These are phyloP conservation scores for Sporothrix brunneoviolacea DNA, from an alignment of 2,329 filamentous ascomycete genomes.

Conservation along the genomic window DNA sequence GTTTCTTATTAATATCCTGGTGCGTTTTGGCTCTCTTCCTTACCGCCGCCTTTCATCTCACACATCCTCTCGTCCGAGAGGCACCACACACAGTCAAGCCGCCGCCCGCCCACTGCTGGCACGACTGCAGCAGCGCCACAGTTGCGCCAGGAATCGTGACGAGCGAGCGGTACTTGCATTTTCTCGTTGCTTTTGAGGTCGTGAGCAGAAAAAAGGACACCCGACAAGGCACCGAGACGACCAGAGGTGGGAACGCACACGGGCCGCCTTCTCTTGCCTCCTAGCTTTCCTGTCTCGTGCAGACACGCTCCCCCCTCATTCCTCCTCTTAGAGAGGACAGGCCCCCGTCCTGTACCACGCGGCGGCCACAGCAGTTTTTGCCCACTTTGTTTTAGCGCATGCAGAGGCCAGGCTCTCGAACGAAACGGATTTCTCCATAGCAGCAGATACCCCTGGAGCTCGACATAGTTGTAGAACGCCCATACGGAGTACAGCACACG, in stretches of 20 bases:
- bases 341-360: not conserved
- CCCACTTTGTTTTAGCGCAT: not conserved
- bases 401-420: not conserved
- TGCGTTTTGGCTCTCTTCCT: conserved; percentile 1
- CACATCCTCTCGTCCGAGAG: conserved; percentile 15
- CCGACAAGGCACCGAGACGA: too few relatives aligned
- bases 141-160: not conserved
- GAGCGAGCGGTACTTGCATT: not conserved
- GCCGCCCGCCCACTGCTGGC: too few relatives aligned
- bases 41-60: conserved; percentile 5
- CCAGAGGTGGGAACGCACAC: too few relatives aligned
- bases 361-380: not conserved
- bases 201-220: too few relatives aligned
- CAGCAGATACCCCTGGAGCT: not conserved
- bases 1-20: not conserved
- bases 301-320: too few relatives aligned
- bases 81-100: too few relatives aligned
- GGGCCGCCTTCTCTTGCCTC: too few relatives aligned
- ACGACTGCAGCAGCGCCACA: not conserved
- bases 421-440: not conserved
- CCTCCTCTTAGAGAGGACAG: not conserved
- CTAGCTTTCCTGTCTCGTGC: too few relatives aligned
- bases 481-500: too few relatives aligned
- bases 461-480: too few relatives aligned
- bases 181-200: too few relatives aligned